Base-by-base conservation (phyloP, 2,329 filamentous ascomycete species). In the Stemphylium vesicarium region DNA sequence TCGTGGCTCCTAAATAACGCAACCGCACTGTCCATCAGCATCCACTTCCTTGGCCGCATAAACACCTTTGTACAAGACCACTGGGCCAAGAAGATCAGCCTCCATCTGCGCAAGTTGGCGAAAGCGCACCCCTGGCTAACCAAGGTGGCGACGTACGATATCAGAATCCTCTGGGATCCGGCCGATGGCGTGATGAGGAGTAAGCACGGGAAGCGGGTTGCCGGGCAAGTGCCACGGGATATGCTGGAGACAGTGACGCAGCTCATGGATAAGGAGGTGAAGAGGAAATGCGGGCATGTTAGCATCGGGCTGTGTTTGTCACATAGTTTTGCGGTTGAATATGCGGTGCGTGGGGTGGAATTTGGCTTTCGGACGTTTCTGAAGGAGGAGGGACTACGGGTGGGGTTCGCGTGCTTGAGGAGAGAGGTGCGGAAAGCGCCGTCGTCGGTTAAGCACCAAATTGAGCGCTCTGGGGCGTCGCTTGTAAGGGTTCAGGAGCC, bases 1-100 rank as follows among this genome's bases (percentile, higher is more conserved):
- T 52, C 59, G 5, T 68, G 56, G 46, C 56, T 73, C 9, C 51
- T 70, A 6, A 50, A 43, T 26, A 60, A 69, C 29, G 63, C 45
- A 5, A 31, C 66, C 4, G 50, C 60, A 20, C 53, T 74, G 3
- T 59, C 52, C 4, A 60, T 73, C 24, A 51, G 46, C 3, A 44
- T 74, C 1, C 44, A 57, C 4, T 72, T 74, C 63, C 63, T 59
- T 11, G 67, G 66, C n/a, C 57, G 66, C 10, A 44, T 63, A 18
- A 58, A 70, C 9, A 66, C 60, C 4, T 72, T 71, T 26, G 56
- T 64, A 2, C 65, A 66, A 24, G 50, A 53, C 15, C 60, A 74
- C 31, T 74, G 71, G 71, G 63, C 64, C 35, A 63, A 60, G 42
- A 70, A 67, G 40, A 59, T 71, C 5, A 38, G 41, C 2, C 18